phyloP scores from a whole-genome alignment of 2,329 filamentous ascomycete genomes.

The Colletotrichum tofieldiae region DNA sequence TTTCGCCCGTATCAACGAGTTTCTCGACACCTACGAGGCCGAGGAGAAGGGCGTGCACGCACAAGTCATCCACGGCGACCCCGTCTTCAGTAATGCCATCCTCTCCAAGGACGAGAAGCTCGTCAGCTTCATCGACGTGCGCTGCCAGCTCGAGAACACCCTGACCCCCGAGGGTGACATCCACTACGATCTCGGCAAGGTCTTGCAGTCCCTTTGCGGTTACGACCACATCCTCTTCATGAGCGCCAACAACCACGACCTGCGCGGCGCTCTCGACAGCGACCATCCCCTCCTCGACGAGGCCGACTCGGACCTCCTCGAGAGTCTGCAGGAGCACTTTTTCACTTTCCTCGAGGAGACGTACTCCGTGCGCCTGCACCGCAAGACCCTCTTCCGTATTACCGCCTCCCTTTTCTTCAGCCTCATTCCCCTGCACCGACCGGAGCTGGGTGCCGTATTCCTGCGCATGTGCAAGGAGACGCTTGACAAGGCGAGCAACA shows the following conservation, averaged over 20 bases:
- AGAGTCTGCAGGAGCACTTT: slow-evolving; percentile 46
- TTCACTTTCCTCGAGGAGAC: slow-evolving; percentile 48
- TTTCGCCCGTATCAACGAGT: slow-evolving; percentile 47
- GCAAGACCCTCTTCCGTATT: slow-evolving; percentile 51
- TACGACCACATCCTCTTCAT: slow-evolving; percentile 51
- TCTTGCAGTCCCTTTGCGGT: slow-evolving; percentile 50
- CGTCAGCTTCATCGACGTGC: slow-evolving; percentile 51
- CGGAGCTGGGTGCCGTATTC: slow-evolving; percentile 48
- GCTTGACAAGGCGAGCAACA: slow-evolving; percentile 46
- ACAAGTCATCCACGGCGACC: slow-evolving; percentile 50
- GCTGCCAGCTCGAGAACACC: slow-evolving; percentile 48
- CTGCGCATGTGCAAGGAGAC: slow-evolving; percentile 48
- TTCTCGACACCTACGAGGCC: slow-evolving; percentile 51
- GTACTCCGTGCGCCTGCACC: slow-evolving; percentile 48
- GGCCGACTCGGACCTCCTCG: slow-evolving; percentile 47
- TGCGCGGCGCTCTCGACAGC: slow-evolving; percentile 39
- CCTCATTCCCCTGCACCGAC: slow-evolving; percentile 50
- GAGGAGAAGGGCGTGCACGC: slow-evolving; percentile 48
- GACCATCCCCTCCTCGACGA: slow-evolving; percentile 47
- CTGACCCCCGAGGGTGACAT: slow-evolving; percentile 50
- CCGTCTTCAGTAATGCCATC: slow-evolving; percentile 52
- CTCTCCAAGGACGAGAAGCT: slow-evolving; percentile 47
- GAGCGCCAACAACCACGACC: slow-evolving; percentile 44
- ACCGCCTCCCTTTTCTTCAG: slow-evolving; percentile 51
- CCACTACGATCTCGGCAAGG: slow-evolving; percentile 52